Base-by-base conservation (phyloP, 371 early-diverging fungal genomes). In the Funneliformis caledonium region DNA sequence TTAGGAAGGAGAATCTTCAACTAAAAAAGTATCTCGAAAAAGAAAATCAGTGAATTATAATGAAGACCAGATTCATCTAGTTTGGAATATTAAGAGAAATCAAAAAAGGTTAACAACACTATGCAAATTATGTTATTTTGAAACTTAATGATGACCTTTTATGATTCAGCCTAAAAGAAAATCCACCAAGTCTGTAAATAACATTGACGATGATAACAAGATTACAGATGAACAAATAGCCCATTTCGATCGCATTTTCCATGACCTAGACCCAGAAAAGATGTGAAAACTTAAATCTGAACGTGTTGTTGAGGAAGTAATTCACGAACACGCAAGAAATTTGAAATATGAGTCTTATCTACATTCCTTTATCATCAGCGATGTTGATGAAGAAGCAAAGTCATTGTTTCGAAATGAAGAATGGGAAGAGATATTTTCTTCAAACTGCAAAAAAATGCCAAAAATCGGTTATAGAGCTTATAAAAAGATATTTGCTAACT, bases 231-330 rank as follows among this genome's bases (percentile, higher is more conserved):
- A 59, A 56, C 56, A 52, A 33, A 50, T 68, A 0, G 48, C 68
- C 16, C 37, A 68, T 26, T 78, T 67, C 50, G 68, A 78, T 68
- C 7, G 9, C 14, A 37, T 50, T 33, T 78, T 67, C 31, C 56
- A 37, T 50, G 10, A 42, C 16, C 10, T 78, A 26, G n/a, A 78
- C 26, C 52, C 67, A 2, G 10, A 37, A 68, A 64, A 78, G 10
- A 78, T 78, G 68, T 78, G 68, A 52, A 78, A 47, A n/a, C 22
- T 78, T 22, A 78, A 78, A 11, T 67, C 33, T 42, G 52, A 68
- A 8, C 45, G 37, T 19, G 11, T 78, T 56, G 68, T 78, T 6
- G 78, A 78, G 31, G 68, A 78, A 52, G 6, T 78, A 9, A 78
- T 78, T 43, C 68, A 78, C 9, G 52, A 67, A 61, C 10, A 75